A percentile compares a stretch with the other conserved stretches of the same genome.
phyloP scores from a whole-genome alignment of 1,284 basidiomycete genomes.

The Termitomyces sp. region DNA sequence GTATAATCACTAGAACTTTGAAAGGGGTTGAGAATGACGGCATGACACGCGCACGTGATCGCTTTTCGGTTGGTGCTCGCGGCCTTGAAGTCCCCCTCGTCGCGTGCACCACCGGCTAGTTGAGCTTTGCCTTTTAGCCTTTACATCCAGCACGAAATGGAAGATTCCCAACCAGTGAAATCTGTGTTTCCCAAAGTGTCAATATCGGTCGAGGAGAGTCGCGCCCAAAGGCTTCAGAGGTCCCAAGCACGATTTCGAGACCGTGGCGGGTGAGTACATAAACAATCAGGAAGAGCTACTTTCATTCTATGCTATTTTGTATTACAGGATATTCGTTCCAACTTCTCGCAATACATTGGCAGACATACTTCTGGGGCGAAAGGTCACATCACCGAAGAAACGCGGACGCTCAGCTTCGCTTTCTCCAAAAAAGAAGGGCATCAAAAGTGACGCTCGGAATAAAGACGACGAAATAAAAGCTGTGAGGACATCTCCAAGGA shows the following conservation, averaged over 20 bases:
- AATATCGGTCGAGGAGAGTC: constrained; percentile 44
- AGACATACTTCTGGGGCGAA: constrained; percentile 34
- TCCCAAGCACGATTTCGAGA: constrained; percentile 58
- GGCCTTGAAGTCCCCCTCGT: too few relatives aligned
- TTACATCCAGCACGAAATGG: background rate
- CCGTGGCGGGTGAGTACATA: constrained; percentile 52
- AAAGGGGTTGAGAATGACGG: background rate
- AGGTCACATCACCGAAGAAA: constrained; percentile 21
- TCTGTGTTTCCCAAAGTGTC: constrained; percentile 14
- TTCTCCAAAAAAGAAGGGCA: constrained; percentile 23
- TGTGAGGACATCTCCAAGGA: constrained; percentile 17
- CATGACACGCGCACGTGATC: background rate
- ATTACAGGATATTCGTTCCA: constrained; percentile 32
- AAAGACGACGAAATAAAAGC: background rate
- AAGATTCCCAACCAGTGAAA: constrained; percentile 9
- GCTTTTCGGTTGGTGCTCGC: too few relatives aligned
- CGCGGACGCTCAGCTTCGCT: constrained; percentile 22
- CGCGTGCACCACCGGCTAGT: too few relatives aligned
- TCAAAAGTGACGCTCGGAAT: background rate
- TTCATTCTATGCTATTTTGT: background rate
- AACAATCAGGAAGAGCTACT: background rate
- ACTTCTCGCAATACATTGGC: constrained; percentile 29
- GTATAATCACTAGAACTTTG: too few relatives aligned
- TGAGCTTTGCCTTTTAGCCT: too few relatives aligned
- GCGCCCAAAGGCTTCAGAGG: constrained; percentile 46